These are phyloP conservation scores for Ustilago loliicola DNA, from an alignment of 1,284 basidiomycete species.

Conservation along the genomic window DNA sequence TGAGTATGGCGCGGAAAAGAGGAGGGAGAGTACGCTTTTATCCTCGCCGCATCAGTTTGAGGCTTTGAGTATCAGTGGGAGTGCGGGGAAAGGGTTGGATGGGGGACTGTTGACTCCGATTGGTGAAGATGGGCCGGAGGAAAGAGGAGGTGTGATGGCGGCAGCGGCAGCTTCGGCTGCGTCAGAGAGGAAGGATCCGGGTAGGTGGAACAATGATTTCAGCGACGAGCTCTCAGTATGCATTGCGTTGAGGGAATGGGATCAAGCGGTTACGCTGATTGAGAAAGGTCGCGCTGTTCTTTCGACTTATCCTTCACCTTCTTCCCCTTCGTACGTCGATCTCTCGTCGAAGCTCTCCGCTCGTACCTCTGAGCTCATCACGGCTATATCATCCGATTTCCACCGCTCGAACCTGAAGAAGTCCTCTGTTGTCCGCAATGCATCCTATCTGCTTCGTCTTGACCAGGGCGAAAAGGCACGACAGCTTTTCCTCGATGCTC, in stretches of 20 bases:
- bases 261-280: conserved; percentile 83
- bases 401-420: conserved; percentile 83
- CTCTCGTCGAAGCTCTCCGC: conserved; percentile 39
- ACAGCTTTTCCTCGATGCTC: conserved; percentile 84
- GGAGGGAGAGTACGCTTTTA: conserved; percentile 47
- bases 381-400: conserved; percentile 81
- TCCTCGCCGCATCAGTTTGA: conserved; percentile 25
- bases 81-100: background rate
- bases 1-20: conserved; percentile 72
- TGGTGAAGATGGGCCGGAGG: conserved; percentile 22
- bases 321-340: conserved; percentile 36
- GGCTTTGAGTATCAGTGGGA: background rate
- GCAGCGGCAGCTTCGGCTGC: conserved; percentile 47
- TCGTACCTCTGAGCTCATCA: conserved; percentile 73
- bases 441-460: conserved; percentile 81
- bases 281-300: conserved; percentile 82
- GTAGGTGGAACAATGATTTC: conserved; percentile 87
- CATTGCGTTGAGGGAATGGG: conserved; percentile 90
- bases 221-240: conserved; percentile 91
- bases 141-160: conserved; percentile 25
- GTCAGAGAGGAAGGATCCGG: conserved; percentile 64
- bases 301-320: conserved; percentile 73
- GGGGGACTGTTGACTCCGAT: conserved; percentile 30
- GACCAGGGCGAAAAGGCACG: conserved; percentile 84
- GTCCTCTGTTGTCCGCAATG: conserved; percentile 79